Conservation (phyloP, 345 rosid species). For the Aquilaria yunnanensis region DNA sequence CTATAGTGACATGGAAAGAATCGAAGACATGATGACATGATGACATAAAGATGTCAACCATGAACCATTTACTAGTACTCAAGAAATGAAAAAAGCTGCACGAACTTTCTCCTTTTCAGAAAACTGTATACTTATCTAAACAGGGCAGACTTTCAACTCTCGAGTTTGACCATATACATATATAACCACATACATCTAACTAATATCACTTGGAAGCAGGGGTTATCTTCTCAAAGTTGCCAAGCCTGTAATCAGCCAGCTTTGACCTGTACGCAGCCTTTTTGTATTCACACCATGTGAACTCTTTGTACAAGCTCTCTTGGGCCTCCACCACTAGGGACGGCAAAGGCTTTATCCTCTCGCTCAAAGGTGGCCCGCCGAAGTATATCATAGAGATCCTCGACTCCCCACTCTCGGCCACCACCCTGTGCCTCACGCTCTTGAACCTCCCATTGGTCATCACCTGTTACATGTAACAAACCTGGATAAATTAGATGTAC, state of each 20-base stretch:
- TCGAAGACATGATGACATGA: no score
- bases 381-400: constrained; percentile 89
- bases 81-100: no score
- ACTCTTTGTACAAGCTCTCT: constrained; percentile 68
- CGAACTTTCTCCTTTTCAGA: no score
- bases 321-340: constrained; percentile 45
- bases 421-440: constrained; percentile 86
- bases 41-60: no score
- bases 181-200: no score
- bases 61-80: no score
- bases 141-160: no score
- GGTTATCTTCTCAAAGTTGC: constrained; percentile 42
- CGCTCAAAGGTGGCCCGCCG: constrained; percentile 65
- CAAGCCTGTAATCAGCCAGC: constrained; percentile 75
- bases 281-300: constrained; percentile 86
- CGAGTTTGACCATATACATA: no score
- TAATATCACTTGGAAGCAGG: no score
- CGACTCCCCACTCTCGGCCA: constrained; percentile 49
- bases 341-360: constrained; percentile 54
- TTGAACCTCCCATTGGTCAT: constrained; percentile 82
- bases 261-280: constrained; percentile 67
- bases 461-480: constrained; percentile 43
- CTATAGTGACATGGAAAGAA: no score
- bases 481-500: background rate
- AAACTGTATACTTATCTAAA: no score